Evolutionary conservation across 1,284 basidiomycete species (phyloP).

Genomic region (Chiua sp.): DNA sequence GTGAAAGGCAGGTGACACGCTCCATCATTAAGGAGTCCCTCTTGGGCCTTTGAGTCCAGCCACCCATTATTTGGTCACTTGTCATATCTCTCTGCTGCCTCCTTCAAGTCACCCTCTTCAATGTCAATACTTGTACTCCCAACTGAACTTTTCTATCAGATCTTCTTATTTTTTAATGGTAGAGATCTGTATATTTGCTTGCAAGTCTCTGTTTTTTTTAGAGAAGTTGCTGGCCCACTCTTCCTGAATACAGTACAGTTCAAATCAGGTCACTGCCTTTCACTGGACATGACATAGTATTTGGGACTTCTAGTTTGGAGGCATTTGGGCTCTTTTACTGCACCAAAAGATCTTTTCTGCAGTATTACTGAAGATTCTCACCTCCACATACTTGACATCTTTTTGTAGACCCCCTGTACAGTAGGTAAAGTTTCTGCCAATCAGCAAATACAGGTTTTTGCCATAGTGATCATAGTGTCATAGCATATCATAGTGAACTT

Average conservation of each 20-base stretch:
- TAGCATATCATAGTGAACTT: too few relatives aligned
- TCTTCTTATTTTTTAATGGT: background rate
- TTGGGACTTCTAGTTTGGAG: background rate
- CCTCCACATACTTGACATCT: background rate
- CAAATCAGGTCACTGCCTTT: background rate
- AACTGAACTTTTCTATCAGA: background rate
- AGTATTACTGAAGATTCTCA: background rate
- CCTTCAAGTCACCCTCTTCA: too few relatives aligned
- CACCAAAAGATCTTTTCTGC: background rate
- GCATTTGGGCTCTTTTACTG: background rate
- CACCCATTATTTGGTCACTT: too few relatives aligned
- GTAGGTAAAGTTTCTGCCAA: background rate
- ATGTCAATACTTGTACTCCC: background rate
- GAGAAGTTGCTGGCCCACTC: background rate
- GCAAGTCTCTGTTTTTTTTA: background rate
- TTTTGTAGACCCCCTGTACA: background rate
- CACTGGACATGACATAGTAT: background rate
- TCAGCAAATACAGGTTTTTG: too few relatives aligned
- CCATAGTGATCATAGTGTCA: too few relatives aligned
- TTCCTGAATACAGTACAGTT: background rate
- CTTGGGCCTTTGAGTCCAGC: too few relatives aligned
- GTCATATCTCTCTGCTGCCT: too few relatives aligned
- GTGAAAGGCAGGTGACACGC: too few relatives aligned
- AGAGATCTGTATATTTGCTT: background rate
- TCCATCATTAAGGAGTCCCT: too few relatives aligned